Percentiles rank a stretch among this genome's conserved stretches.
Conservation (phyloP, 345 rosid genomes). For the Diplotaxis tenuifolia region DNA sequence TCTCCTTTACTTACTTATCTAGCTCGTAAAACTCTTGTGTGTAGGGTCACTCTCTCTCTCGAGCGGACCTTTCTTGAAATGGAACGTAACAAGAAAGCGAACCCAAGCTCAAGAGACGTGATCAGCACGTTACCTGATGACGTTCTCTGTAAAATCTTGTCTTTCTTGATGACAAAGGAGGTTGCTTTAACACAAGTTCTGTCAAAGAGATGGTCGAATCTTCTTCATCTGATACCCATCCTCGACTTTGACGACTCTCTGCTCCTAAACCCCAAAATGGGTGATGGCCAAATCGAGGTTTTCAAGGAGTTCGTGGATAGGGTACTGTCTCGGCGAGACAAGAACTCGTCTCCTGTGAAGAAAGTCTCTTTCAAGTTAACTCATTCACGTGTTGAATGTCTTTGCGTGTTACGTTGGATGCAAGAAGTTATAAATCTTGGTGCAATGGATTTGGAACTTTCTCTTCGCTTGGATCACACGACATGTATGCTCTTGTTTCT, state of each 20-base stretch:
- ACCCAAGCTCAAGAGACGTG: not conserved
- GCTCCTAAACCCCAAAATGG: not conserved
- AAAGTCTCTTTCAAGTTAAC: slow-evolving; percentile 17
- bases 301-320: slow-evolving; percentile 23
- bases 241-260: slow-evolving; percentile 24
- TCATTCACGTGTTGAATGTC: not conserved
- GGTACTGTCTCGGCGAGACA: not conserved
- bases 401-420: slow-evolving; percentile 2
- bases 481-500: not conserved
- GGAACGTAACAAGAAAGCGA: not conserved
- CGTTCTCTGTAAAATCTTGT: slow-evolving; percentile 18
- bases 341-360: slow-evolving; percentile 1
- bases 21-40: not conserved
- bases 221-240: slow-evolving; percentile 3
- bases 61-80: not conserved
- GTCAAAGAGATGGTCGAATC: slow-evolving; percentile 26
- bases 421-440: not conserved
- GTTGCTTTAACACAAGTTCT: slow-evolving; percentile 19
- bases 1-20: not conserved
- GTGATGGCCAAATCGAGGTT: not conserved
- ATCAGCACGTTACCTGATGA: slow-evolving; percentile 22
- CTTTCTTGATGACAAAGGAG: slow-evolving; percentile 21
- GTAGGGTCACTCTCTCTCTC: not conserved
- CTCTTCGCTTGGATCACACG: not conserved
- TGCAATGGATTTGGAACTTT: slow-evolving; percentile 15